Percentiles rank a stretch among this genome's conserved stretches.
Evolutionary conservation across 352 stramenopile genomes (phyloP).

Genomic region (Globisporangium emineosum): DNA sequence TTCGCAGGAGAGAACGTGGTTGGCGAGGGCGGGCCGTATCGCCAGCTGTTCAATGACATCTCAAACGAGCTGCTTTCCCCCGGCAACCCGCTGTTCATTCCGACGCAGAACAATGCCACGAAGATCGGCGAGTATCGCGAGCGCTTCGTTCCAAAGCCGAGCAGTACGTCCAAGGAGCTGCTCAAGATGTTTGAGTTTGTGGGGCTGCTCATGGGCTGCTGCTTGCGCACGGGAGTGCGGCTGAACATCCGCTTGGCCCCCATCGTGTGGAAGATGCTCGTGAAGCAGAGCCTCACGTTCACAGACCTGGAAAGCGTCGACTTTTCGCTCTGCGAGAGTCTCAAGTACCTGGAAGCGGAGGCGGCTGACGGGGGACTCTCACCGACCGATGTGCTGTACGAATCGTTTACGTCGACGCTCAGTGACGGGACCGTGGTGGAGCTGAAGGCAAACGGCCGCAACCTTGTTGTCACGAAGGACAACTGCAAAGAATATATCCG

Average conservation of each 20-base stretch:
- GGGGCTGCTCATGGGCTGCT: constrained; percentile 74
- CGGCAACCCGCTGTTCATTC: constrained; percentile 56
- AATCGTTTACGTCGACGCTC: constrained; percentile 71
- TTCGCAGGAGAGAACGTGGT: constrained; percentile 81
- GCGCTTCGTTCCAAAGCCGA: constrained; percentile 57
- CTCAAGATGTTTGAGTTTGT: constrained; percentile 80
- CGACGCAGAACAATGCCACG: constrained; percentile 68
- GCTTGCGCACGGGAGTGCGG: constrained; percentile 68
- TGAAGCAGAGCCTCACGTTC: constrained; percentile 62
- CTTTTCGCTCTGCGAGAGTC: constrained; percentile 47
- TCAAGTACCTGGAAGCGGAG: constrained; percentile 41
- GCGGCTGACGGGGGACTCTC: constrained; percentile 14
- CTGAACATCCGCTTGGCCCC: constrained; percentile 70
- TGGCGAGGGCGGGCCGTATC: constrained; percentile 72
- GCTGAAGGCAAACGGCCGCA: constrained; percentile 41
- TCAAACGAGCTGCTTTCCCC: constrained; percentile 55
- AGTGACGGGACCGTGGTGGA: constrained; percentile 68
- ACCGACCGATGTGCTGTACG: constrained; percentile 39
- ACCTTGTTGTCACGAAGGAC: constrained; percentile 56
- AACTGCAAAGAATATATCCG: constrained; percentile 75
- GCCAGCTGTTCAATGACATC: constrained; percentile 80
- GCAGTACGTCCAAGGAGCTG: constrained; percentile 47
- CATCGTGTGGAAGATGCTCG: constrained; percentile 78
- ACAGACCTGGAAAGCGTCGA: constrained; percentile 65
- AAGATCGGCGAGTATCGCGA: constrained; percentile 74